Conservation (phyloP, 441 rosid species). For the Geranium incanum region DNA sequence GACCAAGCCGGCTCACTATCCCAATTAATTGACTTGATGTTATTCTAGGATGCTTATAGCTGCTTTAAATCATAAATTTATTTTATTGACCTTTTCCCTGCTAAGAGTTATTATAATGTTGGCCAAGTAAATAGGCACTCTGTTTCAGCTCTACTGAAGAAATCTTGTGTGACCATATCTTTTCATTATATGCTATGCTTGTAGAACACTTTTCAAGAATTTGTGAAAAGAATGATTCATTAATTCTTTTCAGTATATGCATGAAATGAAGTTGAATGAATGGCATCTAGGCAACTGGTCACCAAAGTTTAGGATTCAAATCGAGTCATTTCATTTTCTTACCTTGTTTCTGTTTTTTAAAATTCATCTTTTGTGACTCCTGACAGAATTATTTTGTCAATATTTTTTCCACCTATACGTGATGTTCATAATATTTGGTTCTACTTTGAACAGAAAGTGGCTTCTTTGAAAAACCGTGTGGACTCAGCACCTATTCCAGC, state of each 20-base stretch:
- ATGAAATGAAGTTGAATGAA: neutral
- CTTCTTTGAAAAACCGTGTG: constrained; percentile 66
- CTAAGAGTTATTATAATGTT: neutral
- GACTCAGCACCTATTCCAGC: constrained; percentile 78
- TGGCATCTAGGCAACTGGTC: neutral
- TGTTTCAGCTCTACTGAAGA: neutral
- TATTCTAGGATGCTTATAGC: too few relatives aligned
- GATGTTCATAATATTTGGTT: too few relatives aligned
- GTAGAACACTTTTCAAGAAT: neutral
- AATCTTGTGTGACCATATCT: neutral
- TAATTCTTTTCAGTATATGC: neutral
- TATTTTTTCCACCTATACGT: neutral
- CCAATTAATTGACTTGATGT: neutral
- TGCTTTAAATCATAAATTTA: neutral
- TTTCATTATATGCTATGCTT: neutral
- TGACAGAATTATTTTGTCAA: neutral
- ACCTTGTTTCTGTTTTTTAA: neutral
- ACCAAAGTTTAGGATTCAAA: neutral
- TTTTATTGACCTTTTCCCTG: neutral
- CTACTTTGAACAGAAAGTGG: constrained; percentile 53
- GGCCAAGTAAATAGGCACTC: neutral
- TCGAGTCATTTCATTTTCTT: neutral
- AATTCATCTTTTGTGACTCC: neutral
- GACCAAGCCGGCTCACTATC: neutral
- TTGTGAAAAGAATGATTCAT: neutral